phyloP scores from a whole-genome alignment of 345 rosid genomes.

The Populus davidiana region DNA sequence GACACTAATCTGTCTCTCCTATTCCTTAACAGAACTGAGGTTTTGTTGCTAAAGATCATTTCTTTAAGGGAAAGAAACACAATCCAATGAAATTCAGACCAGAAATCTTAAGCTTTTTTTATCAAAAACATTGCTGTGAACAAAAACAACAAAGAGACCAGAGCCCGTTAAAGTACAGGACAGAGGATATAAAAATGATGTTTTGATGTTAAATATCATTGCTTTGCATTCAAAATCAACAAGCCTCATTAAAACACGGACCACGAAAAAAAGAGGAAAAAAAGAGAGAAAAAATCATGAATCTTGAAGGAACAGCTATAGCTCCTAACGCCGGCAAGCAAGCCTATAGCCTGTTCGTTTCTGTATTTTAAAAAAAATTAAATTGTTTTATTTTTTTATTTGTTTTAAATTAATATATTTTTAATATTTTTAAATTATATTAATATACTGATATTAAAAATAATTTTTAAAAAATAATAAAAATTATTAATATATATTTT shows the following conservation, averaged over 20 bases:
- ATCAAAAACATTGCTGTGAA: background rate
- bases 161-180: background rate
- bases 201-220: background rate
- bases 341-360: too few relatives aligned
- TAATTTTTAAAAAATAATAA: too few relatives aligned
- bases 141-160: background rate
- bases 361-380: too few relatives aligned
- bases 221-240: background rate
- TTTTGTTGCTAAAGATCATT: background rate
- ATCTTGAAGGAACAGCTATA: too few relatives aligned
- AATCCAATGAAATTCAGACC: background rate
- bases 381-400: too few relatives aligned
- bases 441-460: too few relatives aligned
- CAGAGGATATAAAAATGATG: background rate
- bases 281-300: background rate
- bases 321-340: background rate
- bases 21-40: constrained; percentile 1
- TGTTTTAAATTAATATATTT: too few relatives aligned
- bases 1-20: constrained; percentile 12
- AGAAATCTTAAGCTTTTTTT: background rate
- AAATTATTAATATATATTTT: too few relatives aligned
- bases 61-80: background rate
- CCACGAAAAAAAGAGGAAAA: background rate
- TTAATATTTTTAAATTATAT: too few relatives aligned
- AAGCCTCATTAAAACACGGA: background rate